Evolutionary conservation across 2,329 filamentous ascomycete genomes (phyloP).

Genomic region (Microcyclospora pomicola): DNA sequence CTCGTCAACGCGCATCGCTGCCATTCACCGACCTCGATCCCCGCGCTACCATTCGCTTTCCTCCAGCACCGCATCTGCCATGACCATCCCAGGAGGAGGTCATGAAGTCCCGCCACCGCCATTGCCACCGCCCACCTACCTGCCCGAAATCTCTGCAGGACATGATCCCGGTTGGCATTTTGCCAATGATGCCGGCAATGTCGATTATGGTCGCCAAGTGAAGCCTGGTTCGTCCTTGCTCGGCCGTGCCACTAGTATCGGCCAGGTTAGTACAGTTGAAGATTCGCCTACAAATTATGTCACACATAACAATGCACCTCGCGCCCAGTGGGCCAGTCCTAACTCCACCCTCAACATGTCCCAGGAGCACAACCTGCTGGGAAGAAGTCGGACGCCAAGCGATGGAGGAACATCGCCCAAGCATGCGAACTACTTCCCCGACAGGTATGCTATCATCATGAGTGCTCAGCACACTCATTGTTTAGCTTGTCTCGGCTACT

Average conservation of each 20-base stretch:
- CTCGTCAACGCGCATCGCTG: constrained; percentile 20
- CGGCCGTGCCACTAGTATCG: constrained; percentile 13
- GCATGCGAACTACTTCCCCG: constrained; percentile 13
- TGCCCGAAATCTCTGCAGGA: constrained; percentile 41
- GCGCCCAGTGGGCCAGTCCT: constrained; percentile 27
- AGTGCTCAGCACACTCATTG: no score
- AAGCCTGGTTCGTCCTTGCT: constrained; percentile 36
- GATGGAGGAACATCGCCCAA: constrained; percentile 13
- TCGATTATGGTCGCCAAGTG: constrained; percentile 27
- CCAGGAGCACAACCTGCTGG: constrained; percentile 14
- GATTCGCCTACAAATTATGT: constrained; percentile 21
- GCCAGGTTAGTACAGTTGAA: constrained; percentile 26
- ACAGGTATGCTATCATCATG: constrained; percentile 25
- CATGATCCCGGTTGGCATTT: constrained; percentile 51
- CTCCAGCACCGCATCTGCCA: constrained; percentile 37
- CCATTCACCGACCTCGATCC: constrained; percentile 10
- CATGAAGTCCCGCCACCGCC: constrained; percentile 45
- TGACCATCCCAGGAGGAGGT: constrained; percentile 49
- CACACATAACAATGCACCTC: constrained; percentile 1
- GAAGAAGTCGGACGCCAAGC: constrained; percentile 14
- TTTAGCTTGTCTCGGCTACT: no score
- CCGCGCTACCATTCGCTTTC: constrained; percentile 23
- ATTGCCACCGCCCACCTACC: constrained; percentile 48
- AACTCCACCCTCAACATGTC: constrained; percentile 22
- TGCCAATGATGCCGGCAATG: constrained; percentile 39